Evolutionary conservation across 805 yeast genomes (phyloP), one percentile per base, ranked within the genome.

Genomic region (Ogataea methylovora): DNA sequence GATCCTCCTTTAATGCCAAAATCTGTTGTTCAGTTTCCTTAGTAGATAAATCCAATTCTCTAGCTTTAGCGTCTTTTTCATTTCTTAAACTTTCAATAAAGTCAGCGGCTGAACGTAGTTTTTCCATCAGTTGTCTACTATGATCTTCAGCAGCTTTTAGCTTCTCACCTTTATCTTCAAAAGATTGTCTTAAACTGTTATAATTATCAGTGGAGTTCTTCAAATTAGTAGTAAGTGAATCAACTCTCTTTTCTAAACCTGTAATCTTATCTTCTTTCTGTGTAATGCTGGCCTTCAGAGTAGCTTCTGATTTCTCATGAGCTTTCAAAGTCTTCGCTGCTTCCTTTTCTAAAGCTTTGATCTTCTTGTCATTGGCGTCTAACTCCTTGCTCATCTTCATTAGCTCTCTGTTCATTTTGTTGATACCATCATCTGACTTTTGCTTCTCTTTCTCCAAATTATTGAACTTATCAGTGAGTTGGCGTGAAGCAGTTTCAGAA

Each of bases 401-500:
- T 21, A 88, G 61, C 43, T 88, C 97, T 26, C 90, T 65, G 35
- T 80, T 82, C 95, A 88, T 84, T 45, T 86, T 87, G 51, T 87
- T 87, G 33, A 88, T 79, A 4, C 95, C 97, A 39, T 76, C 79
- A 48, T 88, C 96, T 1, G 90, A 83, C 42, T 56, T 61, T 32
- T 37, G 46, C 41, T 60, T 69, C 47, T 48, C 61, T 19, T 52
- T 46, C n/a, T 60, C 60, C n/a, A 60, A 45, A 2, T 46, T 30
- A 2, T 39, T 32, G 1, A 67, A 40, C 9, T 52, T 53, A 1
- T 51, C 52, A 13, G 58, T 53, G 7, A 67, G 44, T 12, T 47
- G 48, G 3, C 53, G 49, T 27, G 43, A 43, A 2, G 43, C 32
- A 6, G 33, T 5, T 31, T 49, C 59, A 4, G 53, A 30, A 9